Conservation (phyloP, 768 basidiomycete species). For the Glaciozyma martinii region DNA sequence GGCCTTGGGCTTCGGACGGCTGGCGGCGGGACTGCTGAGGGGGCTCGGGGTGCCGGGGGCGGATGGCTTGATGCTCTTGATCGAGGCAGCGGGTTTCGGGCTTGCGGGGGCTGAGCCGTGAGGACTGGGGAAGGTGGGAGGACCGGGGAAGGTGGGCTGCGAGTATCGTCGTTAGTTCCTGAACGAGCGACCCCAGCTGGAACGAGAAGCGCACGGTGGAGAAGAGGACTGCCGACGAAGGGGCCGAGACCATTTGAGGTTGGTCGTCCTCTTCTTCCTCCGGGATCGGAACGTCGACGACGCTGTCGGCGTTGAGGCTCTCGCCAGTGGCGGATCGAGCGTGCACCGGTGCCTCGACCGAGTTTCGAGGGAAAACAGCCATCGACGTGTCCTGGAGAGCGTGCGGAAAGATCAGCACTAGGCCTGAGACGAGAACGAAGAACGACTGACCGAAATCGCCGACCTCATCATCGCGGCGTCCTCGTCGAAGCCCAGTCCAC, state of each 20-base stretch:
- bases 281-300: not conserved
- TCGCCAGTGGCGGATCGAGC: not conserved
- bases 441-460: not conserved
- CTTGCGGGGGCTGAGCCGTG: not conserved
- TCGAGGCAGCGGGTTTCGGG: too few relatives aligned
- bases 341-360: not conserved
- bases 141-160: too few relatives aligned
- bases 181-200: too few relatives aligned
- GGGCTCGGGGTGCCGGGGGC: not conserved
- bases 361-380: too few relatives aligned
- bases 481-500: too few relatives aligned
- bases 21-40: not conserved
- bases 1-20: constrained; percentile 35
- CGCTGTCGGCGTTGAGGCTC: not conserved
- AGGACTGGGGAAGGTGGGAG: not conserved
- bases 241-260: not conserved
- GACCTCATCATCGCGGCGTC: not conserved
- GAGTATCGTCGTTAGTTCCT: too few relatives aligned
- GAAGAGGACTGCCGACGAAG: not conserved
- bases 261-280: not conserved
- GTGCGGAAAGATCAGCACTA: too few relatives aligned
- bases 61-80: not conserved
- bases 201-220: not conserved
- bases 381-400: too few relatives aligned
- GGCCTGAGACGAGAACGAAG: not conserved